Evolutionary conservation across 257 asterid species (phyloP).

Genomic region (Solanum rostratum): DNA sequence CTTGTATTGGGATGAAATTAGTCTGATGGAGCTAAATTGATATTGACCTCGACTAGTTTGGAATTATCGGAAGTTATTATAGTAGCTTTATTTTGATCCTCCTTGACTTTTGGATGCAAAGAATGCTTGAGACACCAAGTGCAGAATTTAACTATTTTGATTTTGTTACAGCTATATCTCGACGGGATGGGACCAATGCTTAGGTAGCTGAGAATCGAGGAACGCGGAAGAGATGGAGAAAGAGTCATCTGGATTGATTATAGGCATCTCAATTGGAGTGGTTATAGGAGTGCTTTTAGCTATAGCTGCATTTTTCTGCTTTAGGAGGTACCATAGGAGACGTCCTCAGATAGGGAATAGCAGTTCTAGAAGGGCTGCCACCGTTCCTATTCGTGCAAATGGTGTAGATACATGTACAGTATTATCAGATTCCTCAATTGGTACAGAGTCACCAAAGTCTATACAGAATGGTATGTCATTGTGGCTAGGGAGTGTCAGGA

Average conservation of each 20-base stretch:
- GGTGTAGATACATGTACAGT: slow-evolving; percentile 57
- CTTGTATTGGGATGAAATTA: not conserved
- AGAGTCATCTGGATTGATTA: slow-evolving; percentile 48
- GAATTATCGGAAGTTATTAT: not conserved
- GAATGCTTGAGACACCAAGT: not conserved
- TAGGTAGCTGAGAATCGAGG: slow-evolving; percentile 18
- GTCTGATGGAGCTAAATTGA: not conserved
- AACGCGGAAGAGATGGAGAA: slow-evolving; percentile 40
- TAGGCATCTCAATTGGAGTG: slow-evolving; percentile 81
- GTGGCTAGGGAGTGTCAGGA: slow-evolving; percentile 56
- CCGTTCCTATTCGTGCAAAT: slow-evolving; percentile 64
- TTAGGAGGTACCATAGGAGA: slow-evolving; percentile 47
- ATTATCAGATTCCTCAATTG: slow-evolving; percentile 72
- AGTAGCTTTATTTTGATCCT: not conserved
- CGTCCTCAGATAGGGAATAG: slow-evolving; percentile 61
- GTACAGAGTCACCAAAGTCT: slow-evolving; percentile 67
- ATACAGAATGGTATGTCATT: slow-evolving; percentile 28
- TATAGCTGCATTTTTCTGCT: slow-evolving; percentile 44
- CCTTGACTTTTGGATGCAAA: not conserved
- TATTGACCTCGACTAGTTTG: not conserved
- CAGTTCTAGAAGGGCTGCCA: slow-evolving; percentile 73
- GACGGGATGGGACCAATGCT: slow-evolving; percentile 18
- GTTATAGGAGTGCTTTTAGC: slow-evolving; percentile 81
- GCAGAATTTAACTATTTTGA: not conserved
- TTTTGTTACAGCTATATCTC: not conserved